phyloP scores from a whole-genome alignment of 2,329 filamentous ascomycete genomes.

The Dactylellina leptospora region DNA sequence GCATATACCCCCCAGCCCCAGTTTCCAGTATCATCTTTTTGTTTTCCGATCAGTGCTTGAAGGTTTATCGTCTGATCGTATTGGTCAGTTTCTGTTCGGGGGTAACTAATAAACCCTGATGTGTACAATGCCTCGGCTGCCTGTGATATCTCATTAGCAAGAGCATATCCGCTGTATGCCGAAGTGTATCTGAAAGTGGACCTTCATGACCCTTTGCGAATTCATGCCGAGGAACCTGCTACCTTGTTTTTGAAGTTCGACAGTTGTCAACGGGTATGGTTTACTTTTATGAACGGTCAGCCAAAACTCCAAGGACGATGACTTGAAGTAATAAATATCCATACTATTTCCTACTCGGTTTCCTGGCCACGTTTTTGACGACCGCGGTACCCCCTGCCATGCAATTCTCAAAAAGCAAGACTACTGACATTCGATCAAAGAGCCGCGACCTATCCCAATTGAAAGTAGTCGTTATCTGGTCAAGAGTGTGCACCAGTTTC shows the following conservation, averaged over 20 bases:
- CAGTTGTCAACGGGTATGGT: slow-evolving; percentile 89
- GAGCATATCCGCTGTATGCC: too few relatives aligned
- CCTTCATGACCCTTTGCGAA: slow-evolving; percentile 86
- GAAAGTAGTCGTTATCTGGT: slow-evolving; percentile 82
- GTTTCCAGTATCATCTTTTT: slow-evolving; percentile 70
- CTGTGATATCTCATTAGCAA: too few relatives aligned
- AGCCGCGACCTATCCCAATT: slow-evolving; percentile 82
- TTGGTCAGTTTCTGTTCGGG: slow-evolving; percentile 93
- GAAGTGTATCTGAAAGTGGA: slow-evolving; percentile 58
- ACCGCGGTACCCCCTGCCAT: slow-evolving; percentile 77
- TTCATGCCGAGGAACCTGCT: slow-evolving; percentile 89
- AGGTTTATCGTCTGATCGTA: slow-evolving; percentile 92
- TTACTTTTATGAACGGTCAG: slow-evolving; percentile 64
- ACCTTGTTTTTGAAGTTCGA: slow-evolving; percentile 95
- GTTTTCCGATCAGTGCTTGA: slow-evolving; percentile 79
- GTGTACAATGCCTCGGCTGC: slow-evolving; percentile 87
- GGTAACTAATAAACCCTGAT: slow-evolving; percentile 96
- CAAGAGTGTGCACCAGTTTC: slow-evolving; percentile 79
- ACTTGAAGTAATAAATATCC: neutral
- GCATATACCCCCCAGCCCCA: slow-evolving; percentile 80
- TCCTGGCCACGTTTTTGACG: slow-evolving; percentile 85
- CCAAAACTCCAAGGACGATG: neutral
- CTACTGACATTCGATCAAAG: slow-evolving; percentile 84
- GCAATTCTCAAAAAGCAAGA: slow-evolving; percentile 86
- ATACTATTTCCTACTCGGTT: slow-evolving; percentile 86